Conservation (phyloP, 139 green algal genomes). For the Micractinium sp. region DNA sequence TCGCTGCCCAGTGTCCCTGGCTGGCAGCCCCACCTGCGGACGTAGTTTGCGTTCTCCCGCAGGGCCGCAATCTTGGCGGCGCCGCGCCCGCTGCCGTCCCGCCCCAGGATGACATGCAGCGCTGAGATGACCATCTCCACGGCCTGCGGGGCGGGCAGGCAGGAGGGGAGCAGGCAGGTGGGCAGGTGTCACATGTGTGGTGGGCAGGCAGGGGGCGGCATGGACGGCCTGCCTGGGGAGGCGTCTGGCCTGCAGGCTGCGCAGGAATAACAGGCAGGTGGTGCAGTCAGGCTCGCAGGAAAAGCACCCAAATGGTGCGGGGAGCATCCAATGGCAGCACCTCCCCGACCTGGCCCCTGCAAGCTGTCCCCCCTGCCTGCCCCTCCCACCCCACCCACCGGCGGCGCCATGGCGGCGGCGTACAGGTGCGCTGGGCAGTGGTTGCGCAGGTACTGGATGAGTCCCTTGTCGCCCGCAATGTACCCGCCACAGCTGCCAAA, state of each 20-base stretch:
- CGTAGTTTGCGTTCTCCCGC: conserved; percentile 94
- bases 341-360: background rate
- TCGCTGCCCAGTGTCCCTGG: too few species aligned
- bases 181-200: too few species aligned
- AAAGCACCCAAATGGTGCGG: too few species aligned
- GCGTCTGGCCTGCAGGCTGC: background rate
- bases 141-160: conserved; percentile 32
- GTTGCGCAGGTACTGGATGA: conserved; percentile 81
- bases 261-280: too few species aligned
- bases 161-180: background rate
- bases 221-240: background rate
- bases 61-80: conserved; percentile 84
- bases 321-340: background rate
- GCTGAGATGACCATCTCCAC: conserved; percentile 82
- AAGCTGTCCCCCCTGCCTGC: background rate
- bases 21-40: conserved; percentile 63
- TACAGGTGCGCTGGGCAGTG: conserved; percentile 80
- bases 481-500: conserved; percentile 98
- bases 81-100: conserved; percentile 64
- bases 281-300: too few species aligned
- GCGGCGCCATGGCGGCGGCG: conserved; percentile 88
- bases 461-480: conserved; percentile 71
- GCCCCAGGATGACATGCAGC: conserved; percentile 77
- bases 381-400: conserved; percentile 15
- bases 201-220: background rate